A percentile compares a stretch with the other conserved stretches of the same genome.
Evolutionary conservation across 352 stramenopile genomes (phyloP).

Genomic region (Phytopythium oedochilum): DNA sequence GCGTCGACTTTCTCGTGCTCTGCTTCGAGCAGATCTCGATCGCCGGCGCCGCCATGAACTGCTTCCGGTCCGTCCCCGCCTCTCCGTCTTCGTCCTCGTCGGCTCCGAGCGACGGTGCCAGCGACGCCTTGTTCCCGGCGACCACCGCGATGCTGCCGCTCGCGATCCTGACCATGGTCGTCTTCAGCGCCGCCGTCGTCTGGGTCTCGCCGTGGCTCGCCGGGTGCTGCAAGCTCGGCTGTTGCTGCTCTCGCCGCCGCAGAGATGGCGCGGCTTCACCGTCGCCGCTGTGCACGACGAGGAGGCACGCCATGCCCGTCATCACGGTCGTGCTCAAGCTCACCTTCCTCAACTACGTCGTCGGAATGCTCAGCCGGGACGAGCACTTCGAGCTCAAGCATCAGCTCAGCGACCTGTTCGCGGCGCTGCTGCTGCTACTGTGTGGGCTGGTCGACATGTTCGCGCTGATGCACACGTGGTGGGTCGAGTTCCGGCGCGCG

Average conservation of each 20-base stretch:
- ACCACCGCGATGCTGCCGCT: slow-evolving; percentile 17
- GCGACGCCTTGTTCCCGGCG: slow-evolving; percentile 13
- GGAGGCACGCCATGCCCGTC: slow-evolving; percentile 16
- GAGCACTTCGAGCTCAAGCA: slow-evolving; percentile 17
- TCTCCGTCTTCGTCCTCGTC: neutral
- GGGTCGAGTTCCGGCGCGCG: slow-evolving; percentile 7
- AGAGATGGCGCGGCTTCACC: neutral
- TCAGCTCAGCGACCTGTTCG: slow-evolving; percentile 16
- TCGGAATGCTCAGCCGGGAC: slow-evolving; percentile 12
- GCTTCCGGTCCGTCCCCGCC: slow-evolving; percentile 15
- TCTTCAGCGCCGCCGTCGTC: slow-evolving; percentile 16
- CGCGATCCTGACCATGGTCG: slow-evolving; percentile 18
- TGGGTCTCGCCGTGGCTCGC: slow-evolving; percentile 23
- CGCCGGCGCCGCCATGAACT: slow-evolving; percentile 27
- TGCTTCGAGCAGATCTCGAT: slow-evolving; percentile 28
- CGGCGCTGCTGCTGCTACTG: slow-evolving; percentile 23
- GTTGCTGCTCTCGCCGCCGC: slow-evolving; percentile 6
- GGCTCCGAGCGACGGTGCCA: neutral
- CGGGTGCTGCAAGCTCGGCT: slow-evolving; percentile 13
- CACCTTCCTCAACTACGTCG: slow-evolving; percentile 18
- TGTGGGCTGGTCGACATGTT: slow-evolving; percentile 22
- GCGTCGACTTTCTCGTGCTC: slow-evolving; percentile 28
- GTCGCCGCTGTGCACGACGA: slow-evolving; percentile 12
- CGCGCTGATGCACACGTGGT: slow-evolving; percentile 19
- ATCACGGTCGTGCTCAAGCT: slow-evolving; percentile 23